Conservation (phyloP, 768 basidiomycete genomes). For the Agrocybe praecox region DNA sequence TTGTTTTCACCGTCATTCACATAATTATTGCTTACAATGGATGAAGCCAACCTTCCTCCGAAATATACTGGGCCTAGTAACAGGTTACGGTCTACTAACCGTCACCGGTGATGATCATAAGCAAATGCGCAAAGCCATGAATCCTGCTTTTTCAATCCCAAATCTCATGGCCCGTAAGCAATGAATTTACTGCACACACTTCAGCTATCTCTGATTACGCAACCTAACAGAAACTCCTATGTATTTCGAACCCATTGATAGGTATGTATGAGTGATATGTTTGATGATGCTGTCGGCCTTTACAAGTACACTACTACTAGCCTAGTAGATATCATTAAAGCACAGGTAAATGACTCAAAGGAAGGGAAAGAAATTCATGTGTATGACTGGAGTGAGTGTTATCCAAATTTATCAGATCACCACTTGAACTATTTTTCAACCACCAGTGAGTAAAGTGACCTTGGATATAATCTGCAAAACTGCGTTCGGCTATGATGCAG, state of each 20-base stretch:
- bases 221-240: constrained; percentile 41
- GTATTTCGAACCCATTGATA: constrained; percentile 48
- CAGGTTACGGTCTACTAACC: constrained; percentile 48
- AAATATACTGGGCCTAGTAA: constrained; percentile 40
- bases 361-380: constrained; percentile 30
- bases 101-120: constrained; percentile 50
- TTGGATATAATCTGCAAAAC: constrained; percentile 54
- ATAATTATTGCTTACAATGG: not conserved
- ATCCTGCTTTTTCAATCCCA: constrained; percentile 50
- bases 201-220: not conserved
- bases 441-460: constrained; percentile 49
- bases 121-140: constrained; percentile 52
- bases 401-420: not conserved
- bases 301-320: constrained; percentile 3
- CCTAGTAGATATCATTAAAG: constrained; percentile 36
- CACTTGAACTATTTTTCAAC: too few relatives aligned
- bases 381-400: constrained; percentile 48
- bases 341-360: constrained; percentile 25
- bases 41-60: constrained; percentile 43
- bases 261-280: constrained; percentile 25
- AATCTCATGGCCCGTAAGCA: constrained; percentile 40
- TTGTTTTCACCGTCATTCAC: not conserved
- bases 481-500: constrained; percentile 48
- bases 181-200: not conserved
- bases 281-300: not conserved